Percentiles rank a stretch among this genome's conserved stretches.
Evolutionary conservation across 306 rosid species (phyloP).

Genomic region (Begonia fuchsioides): DNA sequence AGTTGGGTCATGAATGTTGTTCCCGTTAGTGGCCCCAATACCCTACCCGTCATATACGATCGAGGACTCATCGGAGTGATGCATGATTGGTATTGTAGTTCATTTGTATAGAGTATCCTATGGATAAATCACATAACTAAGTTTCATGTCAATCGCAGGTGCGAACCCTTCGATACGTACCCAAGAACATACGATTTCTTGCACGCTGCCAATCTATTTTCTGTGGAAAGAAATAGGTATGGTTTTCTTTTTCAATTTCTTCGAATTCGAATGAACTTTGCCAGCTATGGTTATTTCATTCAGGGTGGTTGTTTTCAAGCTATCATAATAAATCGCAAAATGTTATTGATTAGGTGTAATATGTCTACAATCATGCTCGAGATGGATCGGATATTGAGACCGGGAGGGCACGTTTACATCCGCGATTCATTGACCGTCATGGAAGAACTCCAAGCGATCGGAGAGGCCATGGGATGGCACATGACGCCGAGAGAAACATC

Average conservation of each 20-base stretch:
- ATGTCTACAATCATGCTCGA: constrained; percentile 72
- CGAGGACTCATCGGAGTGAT: constrained; percentile 77
- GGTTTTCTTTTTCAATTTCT: neutral
- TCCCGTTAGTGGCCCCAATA: constrained; percentile 61
- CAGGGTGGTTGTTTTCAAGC: no score
- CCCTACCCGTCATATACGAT: constrained; percentile 75
- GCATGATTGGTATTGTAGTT: constrained; percentile 65
- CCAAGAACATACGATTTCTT: constrained; percentile 83
- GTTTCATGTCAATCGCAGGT: constrained; percentile 33
- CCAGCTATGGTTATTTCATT: no score
- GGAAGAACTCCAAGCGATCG: constrained; percentile 44
- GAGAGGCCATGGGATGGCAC: constrained; percentile 45
- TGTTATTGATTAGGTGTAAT: no score
- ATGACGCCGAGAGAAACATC: constrained; percentile 30
- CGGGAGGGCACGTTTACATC: constrained; percentile 69
- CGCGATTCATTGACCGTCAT: constrained; percentile 48
- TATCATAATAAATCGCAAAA: no score
- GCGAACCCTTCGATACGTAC: constrained; percentile 94
- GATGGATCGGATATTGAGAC: constrained; percentile 81
- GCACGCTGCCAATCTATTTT: constrained; percentile 71
- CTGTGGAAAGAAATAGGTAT: constrained; percentile 59
- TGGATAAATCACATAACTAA: neutral
- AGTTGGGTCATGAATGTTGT: constrained; percentile 89
- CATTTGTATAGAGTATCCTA: constrained; percentile 1
- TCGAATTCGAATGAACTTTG: neutral